These are phyloP conservation scores for Tulasnella sp. DNA, from an alignment of 768 basidiomycete genomes.

Conservation along the genomic window DNA sequence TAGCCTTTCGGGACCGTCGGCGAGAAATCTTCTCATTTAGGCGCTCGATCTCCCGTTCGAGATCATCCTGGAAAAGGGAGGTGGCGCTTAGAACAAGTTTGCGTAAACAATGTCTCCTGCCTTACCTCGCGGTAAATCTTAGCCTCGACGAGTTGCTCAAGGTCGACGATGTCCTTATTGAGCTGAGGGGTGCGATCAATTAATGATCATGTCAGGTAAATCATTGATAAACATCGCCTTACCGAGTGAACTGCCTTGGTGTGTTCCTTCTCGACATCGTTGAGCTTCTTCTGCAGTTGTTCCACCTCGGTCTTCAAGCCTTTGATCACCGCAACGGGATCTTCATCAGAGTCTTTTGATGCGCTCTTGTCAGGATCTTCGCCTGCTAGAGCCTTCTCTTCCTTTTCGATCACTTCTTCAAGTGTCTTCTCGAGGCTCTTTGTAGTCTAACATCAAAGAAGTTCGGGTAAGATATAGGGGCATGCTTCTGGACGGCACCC, in stretches of 20 bases:
- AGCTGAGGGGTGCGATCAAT: slow-evolving; percentile 50
- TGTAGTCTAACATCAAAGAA: slow-evolving; percentile 53
- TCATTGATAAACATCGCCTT: not conserved
- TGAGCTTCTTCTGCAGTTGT: slow-evolving; percentile 57
- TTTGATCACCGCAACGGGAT: slow-evolving; percentile 44
- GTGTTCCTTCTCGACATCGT: slow-evolving; percentile 71
- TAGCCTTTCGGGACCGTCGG: slow-evolving; percentile 40
- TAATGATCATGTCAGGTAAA: slow-evolving; percentile 35
- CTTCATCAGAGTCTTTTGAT: slow-evolving; percentile 34
- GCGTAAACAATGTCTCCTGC: slow-evolving; percentile 10
- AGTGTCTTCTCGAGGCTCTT: slow-evolving; percentile 72
- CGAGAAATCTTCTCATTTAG: slow-evolving; percentile 66
- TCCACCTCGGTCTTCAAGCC: slow-evolving; percentile 39
- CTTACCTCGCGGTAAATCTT: slow-evolving; percentile 87
- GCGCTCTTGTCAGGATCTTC: slow-evolving; percentile 37
- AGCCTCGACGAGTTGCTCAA: slow-evolving; percentile 89
- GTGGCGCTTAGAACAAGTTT: not conserved
- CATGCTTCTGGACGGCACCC: not conserved
- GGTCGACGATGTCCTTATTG: slow-evolving; percentile 86
- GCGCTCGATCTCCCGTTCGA: slow-evolving; percentile 78
- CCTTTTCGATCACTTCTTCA: slow-evolving; percentile 54
- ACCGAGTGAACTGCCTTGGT: slow-evolving; percentile 67
- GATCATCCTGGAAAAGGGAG: slow-evolving; percentile 59
- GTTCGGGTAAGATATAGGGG: not conserved
- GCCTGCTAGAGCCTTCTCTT: slow-evolving; percentile 42